A percentile compares a stretch with the other conserved stretches of the same genome.
phyloP scores from a whole-genome alignment of 352 stramenopile species.

The Phytophthora sansomeana region DNA sequence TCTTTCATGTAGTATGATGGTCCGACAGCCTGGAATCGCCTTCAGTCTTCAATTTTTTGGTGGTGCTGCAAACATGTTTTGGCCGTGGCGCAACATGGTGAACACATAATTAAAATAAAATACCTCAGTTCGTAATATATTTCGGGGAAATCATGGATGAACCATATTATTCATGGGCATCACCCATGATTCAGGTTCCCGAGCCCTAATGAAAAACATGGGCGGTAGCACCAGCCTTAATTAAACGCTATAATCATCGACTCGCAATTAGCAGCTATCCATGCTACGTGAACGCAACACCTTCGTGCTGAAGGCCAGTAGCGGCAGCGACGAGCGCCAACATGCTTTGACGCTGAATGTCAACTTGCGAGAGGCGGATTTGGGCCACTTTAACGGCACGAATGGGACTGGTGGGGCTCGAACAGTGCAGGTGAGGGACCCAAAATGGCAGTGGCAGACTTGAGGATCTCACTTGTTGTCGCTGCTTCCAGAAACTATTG shows the following conservation, averaged over 20 bases:
- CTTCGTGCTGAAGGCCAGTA: conserved; percentile 58
- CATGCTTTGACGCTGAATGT: conserved; percentile 68
- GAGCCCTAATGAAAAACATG: no score
- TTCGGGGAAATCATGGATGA: no score
- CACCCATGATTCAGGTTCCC: no score
- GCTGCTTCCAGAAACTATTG: conserved; percentile 42
- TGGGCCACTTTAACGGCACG: conserved; percentile 59
- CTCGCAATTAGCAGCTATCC: background rate
- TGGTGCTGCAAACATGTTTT: no score
- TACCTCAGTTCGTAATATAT: no score
- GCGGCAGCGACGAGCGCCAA: conserved; percentile 49
- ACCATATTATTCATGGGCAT: no score
- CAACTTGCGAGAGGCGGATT: conserved; percentile 64
- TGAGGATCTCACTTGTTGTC: background rate
- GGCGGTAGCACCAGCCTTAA: no score
- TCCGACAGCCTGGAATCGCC: no score
- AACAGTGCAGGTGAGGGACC: conserved; percentile 47
- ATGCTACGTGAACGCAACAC: conserved; percentile 73
- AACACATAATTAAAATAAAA: no score
- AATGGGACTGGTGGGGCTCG: conserved; percentile 23
- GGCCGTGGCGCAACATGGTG: no score
- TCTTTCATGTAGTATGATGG: no score
- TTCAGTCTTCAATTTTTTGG: no score
- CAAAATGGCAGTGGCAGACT: background rate
- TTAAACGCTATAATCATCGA: background rate